A percentile compares a stretch with the other conserved stretches of the same genome.
phyloP scores from a whole-genome alignment of 2,329 filamentous ascomycete species.

The Penicillium sp. region DNA sequence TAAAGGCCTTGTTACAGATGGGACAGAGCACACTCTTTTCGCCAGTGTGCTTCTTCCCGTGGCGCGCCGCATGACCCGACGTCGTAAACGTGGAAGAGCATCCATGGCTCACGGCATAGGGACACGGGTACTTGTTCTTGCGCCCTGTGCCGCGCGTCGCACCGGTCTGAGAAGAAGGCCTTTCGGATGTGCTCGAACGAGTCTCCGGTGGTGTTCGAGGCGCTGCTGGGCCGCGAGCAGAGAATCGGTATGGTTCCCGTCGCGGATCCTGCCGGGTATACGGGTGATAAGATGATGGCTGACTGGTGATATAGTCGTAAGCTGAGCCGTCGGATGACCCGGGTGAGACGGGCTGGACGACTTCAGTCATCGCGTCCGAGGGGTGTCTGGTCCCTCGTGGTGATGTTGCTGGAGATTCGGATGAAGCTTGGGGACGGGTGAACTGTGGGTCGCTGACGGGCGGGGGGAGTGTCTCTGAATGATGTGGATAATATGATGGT shows the following conservation, averaged over 20 bases:
- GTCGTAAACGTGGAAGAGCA: slow-evolving; percentile 65
- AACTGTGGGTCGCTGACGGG: slow-evolving; percentile 19
- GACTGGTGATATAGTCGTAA: slow-evolving; percentile 29
- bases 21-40: slow-evolving; percentile 67
- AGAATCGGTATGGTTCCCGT: slow-evolving; percentile 17
- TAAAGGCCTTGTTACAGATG: slow-evolving; percentile 66
- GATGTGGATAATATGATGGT: slow-evolving; percentile 20
- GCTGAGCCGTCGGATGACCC: slow-evolving; percentile 33
- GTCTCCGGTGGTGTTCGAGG: slow-evolving; percentile 24
- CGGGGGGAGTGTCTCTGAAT: slow-evolving; percentile 16
- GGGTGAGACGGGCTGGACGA: slow-evolving; percentile 26
- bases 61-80: slow-evolving; percentile 64
- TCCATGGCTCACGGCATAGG: slow-evolving; percentile 57
- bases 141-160: slow-evolving; percentile 25
- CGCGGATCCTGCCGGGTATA: slow-evolving; percentile 25
- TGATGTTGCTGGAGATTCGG: slow-evolving; percentile 25
- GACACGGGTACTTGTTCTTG: slow-evolving; percentile 66
- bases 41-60: slow-evolving; percentile 66
- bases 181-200: slow-evolving; percentile 21
- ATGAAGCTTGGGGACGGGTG: slow-evolving; percentile 16
- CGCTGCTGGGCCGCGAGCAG: slow-evolving; percentile 21
- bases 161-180: slow-evolving; percentile 28
- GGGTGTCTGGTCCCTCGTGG: slow-evolving; percentile 23
- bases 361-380: slow-evolving; percentile 26
- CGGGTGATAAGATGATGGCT: slow-evolving; percentile 25